These are phyloP conservation scores for Hanseniaspora clermontiae DNA, from an alignment of 805 yeast genomes.

Conservation along the genomic window DNA sequence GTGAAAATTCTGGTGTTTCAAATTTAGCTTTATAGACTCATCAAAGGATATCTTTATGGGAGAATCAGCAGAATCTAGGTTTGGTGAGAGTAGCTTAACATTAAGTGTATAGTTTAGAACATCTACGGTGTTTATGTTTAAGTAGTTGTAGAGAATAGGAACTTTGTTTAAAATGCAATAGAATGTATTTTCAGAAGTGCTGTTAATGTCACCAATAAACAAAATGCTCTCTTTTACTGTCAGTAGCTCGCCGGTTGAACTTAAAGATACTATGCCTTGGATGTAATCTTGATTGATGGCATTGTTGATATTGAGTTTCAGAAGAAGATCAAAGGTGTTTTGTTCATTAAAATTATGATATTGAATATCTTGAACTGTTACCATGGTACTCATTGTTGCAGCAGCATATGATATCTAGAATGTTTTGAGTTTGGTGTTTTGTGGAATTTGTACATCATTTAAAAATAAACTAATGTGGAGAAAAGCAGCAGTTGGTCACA, in stretches of 20 bases:
- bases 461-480: no score
- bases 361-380: background rate
- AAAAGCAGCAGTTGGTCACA: no score
- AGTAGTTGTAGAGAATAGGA: background rate
- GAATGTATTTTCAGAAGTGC: background rate
- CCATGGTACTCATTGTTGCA: background rate
- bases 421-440: background rate
- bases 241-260: background rate
- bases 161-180: background rate
- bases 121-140: background rate
- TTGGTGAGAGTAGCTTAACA: background rate
- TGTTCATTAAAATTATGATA: background rate
- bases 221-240: constrained; percentile 1
- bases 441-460: no score
- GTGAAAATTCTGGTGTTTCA: background rate
- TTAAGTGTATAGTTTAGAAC: background rate
- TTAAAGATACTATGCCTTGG: constrained; percentile 8
- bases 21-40: background rate
- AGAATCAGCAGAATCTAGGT: background rate
- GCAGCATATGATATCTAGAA: background rate
- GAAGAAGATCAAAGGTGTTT: background rate
- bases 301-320: background rate
- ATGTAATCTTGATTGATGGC: background rate
- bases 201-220: background rate
- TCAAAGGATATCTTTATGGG: background rate